A percentile compares a stretch with the other conserved stretches of the same genome.
Evolutionary conservation across 169 alveolate species (phyloP).

Genomic region (Plasmodium chabaudi): DNA sequence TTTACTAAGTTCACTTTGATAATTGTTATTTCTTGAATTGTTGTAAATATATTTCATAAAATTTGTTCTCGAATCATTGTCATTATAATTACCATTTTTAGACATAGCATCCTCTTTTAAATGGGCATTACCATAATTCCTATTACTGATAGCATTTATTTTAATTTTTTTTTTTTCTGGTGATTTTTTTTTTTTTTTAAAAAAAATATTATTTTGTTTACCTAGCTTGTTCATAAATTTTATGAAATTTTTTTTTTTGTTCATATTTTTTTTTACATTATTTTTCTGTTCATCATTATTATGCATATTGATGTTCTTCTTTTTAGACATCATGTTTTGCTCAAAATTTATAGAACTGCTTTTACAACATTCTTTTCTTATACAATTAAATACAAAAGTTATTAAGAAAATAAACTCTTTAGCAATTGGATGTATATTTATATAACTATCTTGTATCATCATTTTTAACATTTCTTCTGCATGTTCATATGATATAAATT

Average conservation of each 20-base stretch:
- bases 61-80: background rate
- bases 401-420: slow-evolving; percentile 44
- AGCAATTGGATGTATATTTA: slow-evolving; percentile 32
- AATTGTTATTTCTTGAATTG: background rate
- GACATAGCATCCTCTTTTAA: slow-evolving; percentile 7
- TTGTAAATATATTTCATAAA: background rate
- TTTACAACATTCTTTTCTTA: slow-evolving; percentile 12
- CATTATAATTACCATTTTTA: background rate
- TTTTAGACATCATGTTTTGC: background rate
- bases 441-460: slow-evolving; percentile 3
- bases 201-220: background rate
- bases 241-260: background rate
- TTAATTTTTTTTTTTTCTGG: too few species aligned
- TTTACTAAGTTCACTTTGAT: background rate
- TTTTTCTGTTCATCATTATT: background rate
- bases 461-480: slow-evolving; percentile 23
- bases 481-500: slow-evolving; percentile 7
- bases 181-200: too few species aligned
- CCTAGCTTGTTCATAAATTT: slow-evolving; percentile 10
- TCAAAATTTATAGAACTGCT: background rate
- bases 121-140: background rate
- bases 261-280: background rate
- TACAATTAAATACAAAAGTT: slow-evolving; percentile 27
- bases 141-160: too few species aligned
- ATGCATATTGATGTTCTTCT: background rate